Evolutionary conservation across 2,329 filamentous ascomycete species (phyloP).

Genomic region (Diaporthe australafricana): DNA sequence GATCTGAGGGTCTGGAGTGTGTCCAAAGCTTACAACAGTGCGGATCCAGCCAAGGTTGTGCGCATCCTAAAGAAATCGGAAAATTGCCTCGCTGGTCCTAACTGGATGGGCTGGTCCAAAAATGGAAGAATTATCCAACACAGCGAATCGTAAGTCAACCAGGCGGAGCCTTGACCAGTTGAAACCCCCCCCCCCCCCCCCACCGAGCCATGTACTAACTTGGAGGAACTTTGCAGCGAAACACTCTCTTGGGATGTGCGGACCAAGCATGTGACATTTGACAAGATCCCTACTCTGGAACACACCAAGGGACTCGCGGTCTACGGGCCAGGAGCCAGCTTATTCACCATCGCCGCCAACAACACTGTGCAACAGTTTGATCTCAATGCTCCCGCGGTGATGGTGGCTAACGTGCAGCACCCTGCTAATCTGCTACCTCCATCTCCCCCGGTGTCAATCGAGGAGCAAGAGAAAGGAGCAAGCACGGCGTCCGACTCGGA

Average conservation of each 20-base stretch:
- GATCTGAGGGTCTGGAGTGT: slow-evolving; percentile 98
- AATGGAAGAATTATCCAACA: slow-evolving; percentile 96
- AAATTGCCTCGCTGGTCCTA: slow-evolving; percentile 77
- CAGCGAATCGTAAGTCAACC: slow-evolving; percentile 80
- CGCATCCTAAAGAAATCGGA: slow-evolving; percentile 86
- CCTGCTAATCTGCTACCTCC: slow-evolving; percentile 82
- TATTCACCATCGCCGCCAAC: slow-evolving; percentile 91
- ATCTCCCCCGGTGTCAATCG: slow-evolving; percentile 83
- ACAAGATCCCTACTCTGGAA: slow-evolving; percentile 86
- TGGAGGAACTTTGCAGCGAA: slow-evolving; percentile 68
- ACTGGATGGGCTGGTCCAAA: slow-evolving; percentile 99
- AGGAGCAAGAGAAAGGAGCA: slow-evolving; percentile 72
- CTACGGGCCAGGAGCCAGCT: slow-evolving; percentile 88
- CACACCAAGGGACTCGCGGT: slow-evolving; percentile 85
- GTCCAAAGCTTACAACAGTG: slow-evolving; percentile 78
- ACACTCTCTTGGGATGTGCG: slow-evolving; percentile 96
- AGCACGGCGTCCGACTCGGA: slow-evolving; percentile 67
- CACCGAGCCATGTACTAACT: slow-evolving; percentile 44
- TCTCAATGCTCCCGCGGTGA: slow-evolving; percentile 81
- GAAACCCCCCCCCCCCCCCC: background rate
- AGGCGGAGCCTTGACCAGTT: background rate
- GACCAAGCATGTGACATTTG: slow-evolving; percentile 95
- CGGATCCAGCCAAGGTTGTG: slow-evolving; percentile 87
- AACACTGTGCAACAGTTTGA: slow-evolving; percentile 96
- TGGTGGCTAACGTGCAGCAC: slow-evolving; percentile 91